Evolutionary conservation across 2,329 filamentous ascomycete species (phyloP).

Genomic region (Cryphonectria parasitica): DNA sequence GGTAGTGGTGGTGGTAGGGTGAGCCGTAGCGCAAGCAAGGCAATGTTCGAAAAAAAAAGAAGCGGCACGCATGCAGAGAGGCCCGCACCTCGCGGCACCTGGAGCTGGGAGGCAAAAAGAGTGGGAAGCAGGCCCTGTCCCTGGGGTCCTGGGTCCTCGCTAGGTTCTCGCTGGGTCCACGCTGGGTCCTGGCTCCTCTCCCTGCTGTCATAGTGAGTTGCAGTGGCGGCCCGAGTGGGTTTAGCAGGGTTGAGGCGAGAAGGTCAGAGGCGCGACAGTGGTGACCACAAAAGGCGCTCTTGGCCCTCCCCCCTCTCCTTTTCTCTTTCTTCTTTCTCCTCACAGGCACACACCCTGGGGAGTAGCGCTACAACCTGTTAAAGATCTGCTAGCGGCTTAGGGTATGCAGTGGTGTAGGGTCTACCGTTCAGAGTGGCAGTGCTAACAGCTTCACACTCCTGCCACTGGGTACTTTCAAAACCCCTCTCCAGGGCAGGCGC

Average conservation of each 20-base stretch:
- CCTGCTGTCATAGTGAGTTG: background rate
- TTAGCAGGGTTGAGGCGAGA: background rate
- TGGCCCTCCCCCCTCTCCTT: background rate
- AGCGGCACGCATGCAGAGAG: background rate
- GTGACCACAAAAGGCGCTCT: background rate
- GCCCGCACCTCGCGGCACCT: background rate
- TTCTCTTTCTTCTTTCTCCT: background rate
- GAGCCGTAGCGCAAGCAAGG: background rate
- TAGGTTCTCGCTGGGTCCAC: background rate
- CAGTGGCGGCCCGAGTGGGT: background rate
- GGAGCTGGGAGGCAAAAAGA: constrained; percentile 9
- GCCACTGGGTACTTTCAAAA: background rate
- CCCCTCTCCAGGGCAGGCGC: too few species aligned
- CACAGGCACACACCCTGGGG: background rate
- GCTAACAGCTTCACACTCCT: too few species aligned
- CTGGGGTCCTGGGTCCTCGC: constrained; percentile 2
- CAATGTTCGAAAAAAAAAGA: background rate
- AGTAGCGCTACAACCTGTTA: background rate
- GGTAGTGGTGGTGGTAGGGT: background rate
- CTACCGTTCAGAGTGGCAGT: background rate
- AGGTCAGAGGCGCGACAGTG: background rate
- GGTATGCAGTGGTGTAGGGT: too few species aligned
- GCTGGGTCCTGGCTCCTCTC: background rate
- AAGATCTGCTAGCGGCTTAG: constrained; percentile 2
- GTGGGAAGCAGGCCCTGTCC: background rate